Base-by-base conservation (phyloP, 306 rosid genomes). In the Ammopiptanthus mongolicus region DNA sequence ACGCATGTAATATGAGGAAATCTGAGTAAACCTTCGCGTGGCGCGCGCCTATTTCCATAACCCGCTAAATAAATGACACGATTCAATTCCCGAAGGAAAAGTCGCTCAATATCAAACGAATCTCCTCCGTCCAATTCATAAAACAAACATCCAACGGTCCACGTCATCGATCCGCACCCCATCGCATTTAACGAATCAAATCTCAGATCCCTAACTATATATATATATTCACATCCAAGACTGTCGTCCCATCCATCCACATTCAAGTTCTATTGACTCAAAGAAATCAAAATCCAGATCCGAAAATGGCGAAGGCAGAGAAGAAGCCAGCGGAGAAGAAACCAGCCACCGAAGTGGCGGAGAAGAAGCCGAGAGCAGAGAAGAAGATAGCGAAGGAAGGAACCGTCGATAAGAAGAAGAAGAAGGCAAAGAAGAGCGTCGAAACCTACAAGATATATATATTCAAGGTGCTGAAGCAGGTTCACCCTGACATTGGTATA, bases 381-480 rank as follows among this genome's bases (percentile, higher is more conserved):
- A 87, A 87, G 85, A 88, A 85, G 81, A 64, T 88, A 1, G 71
- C 86, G 0, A 85, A 81, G 37, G 91, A 85, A 2, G 84, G 81
- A 2, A 11, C 73, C 10, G 0, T 58, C 0, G 89, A 87, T 0
- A 85, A 87, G 89, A 87, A 85, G 83, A 88, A 64, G 82, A 88
- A 83, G 83, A 78, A 11, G 65, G 1, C 78, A 33, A 88, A 85
- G 87, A 88, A 88, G 86, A 83, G 78, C 56, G 83, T 88, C 0
- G 91, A 85, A 79, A 87, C 87, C 0, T 87, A 87, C 84, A 85
- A 87, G 86, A 87, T 85, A 34, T 87, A 87, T 79, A 88, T 88
- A 58, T 88, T 88, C 83, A 87, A 83, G 79, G 91, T 87, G 0
- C 66, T 87, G 76, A 87, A 87, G 87, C 91, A 87, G 60, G 91